Evolutionary conservation across 2,329 filamentous ascomycete species (phyloP), one percentile per base, ranked within the genome.

Genomic region (Cytospora mali): DNA sequence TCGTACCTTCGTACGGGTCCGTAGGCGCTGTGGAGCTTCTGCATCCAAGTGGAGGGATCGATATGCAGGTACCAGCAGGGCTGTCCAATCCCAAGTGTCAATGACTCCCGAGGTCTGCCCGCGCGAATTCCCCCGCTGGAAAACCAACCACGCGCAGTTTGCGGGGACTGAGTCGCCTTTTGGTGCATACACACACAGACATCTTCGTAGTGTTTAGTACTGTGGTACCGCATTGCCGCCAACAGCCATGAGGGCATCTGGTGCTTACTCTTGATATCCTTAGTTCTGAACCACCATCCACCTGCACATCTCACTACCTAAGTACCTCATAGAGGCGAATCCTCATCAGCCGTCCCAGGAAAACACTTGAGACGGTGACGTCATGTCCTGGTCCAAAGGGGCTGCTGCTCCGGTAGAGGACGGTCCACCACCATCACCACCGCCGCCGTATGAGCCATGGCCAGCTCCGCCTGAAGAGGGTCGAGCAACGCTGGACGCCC

Each of bases 361-460:
- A 31, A 54, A 23, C 21, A 21, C 51, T 23, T 23, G n/a, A 28
- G 18, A 48, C n/a, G 25, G 54, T 64, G 62, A 64, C 62, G 62
- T 64, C 62, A 64, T 64, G 62, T 48, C 58, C 55, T 54, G 31
- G 55, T 48, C 55, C 23, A 25, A 53, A 31, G 54, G 55, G 35
- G 48, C 51, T 10, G 28, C 49, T 21, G 56, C 35, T 53, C 58
- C 48, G 48, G 48, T 58, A 9, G 39, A 55, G 39, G 16, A n/a
- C 16, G 35, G 35, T 39, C 50, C 50, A 28, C 16, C 54, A 39
- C 54, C 59, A 31, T 55, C 58, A 46, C 59, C 62, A 23, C 62
- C 62, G 50, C 62, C 62, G 54, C 39, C 62, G 4, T 64, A 56
- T 21, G 35, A 58, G 39, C 46, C 58, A 48, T 64, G 59, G 50